Evolutionary conservation across 306 rosid genomes (phyloP).

Genomic region (Trifolium dubium): DNA sequence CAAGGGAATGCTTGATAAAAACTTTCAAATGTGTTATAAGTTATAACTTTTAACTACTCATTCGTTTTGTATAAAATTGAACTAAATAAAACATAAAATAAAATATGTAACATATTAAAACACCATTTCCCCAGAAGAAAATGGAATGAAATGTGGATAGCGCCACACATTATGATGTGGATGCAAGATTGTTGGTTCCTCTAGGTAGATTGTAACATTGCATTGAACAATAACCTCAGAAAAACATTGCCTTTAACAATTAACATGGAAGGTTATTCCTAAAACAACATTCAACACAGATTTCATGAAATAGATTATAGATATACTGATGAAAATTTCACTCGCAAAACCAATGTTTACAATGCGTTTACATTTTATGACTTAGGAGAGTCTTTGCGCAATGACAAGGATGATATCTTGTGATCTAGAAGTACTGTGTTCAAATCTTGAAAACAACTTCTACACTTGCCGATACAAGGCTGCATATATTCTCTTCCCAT

Average conservation of each 20-base stretch:
- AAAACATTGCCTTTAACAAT: not conserved
- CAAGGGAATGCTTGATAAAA: not conserved
- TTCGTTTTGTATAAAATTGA: not conserved
- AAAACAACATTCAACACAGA: not conserved
- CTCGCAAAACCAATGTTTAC: not conserved
- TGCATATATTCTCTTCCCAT: not conserved
- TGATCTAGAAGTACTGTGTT: not conserved
- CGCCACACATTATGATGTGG: not conserved
- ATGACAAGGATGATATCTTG: not conserved
- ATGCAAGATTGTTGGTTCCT: not conserved
- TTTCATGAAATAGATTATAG: not conserved
- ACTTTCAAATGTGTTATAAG: not conserved
- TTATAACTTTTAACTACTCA: not conserved
- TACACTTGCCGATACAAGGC: not conserved
- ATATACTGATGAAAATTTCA: not conserved
- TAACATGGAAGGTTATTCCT: not conserved
- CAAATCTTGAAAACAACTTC: constrained; percentile 1
- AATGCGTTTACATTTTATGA: not conserved
- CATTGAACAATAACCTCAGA: not conserved
- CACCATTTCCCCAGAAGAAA: not conserved
- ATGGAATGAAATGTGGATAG: not conserved
- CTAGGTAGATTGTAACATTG: not conserved
- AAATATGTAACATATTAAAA: not conserved
- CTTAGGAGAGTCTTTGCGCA: too few relatives aligned
- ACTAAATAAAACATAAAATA: not conserved